Conservation (phyloP, 2,329 filamentous ascomycete genomes). For the Sclerotinia borealis region DNA sequence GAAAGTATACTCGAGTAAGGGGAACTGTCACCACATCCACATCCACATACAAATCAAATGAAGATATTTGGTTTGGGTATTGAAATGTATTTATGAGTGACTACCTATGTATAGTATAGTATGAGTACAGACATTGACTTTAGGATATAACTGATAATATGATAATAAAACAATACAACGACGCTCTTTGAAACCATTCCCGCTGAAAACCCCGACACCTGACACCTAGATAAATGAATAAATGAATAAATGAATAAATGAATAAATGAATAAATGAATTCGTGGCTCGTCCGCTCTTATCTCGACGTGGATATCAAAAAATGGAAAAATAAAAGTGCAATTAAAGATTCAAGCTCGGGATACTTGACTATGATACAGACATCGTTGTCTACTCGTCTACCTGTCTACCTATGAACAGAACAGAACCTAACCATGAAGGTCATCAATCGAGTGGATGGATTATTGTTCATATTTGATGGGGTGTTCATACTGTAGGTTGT, state of each 20-base stretch:
- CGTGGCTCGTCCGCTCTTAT: constrained; percentile 2
- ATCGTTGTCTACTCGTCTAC: not conserved
- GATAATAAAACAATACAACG: not conserved
- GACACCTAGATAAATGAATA: too few species aligned
- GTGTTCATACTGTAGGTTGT: constrained; percentile 25
- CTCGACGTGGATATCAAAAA: constrained; percentile 1
- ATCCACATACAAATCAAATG: too few species aligned
- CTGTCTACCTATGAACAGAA: not conserved
- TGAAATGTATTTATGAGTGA: not conserved
- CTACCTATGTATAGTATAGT: not conserved
- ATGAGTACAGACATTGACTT: too few species aligned
- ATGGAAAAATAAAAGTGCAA: not conserved
- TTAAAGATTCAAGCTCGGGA: not conserved
- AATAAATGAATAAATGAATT: too few species aligned
- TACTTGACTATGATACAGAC: not conserved
- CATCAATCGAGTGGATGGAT: constrained; percentile 14
- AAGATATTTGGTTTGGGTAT: too few species aligned
- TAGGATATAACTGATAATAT: not conserved
- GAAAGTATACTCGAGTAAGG: not conserved
- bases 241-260: too few species aligned
- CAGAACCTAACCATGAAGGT: constrained; percentile 7
- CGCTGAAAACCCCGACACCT: too few species aligned
- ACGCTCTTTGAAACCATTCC: not conserved
- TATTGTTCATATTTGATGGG: constrained; percentile 23
- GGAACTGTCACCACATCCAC: not conserved